phyloP scores from a whole-genome alignment of 495 filamentous ascomycete species.

The Aspergillus carlsbadensis region DNA sequence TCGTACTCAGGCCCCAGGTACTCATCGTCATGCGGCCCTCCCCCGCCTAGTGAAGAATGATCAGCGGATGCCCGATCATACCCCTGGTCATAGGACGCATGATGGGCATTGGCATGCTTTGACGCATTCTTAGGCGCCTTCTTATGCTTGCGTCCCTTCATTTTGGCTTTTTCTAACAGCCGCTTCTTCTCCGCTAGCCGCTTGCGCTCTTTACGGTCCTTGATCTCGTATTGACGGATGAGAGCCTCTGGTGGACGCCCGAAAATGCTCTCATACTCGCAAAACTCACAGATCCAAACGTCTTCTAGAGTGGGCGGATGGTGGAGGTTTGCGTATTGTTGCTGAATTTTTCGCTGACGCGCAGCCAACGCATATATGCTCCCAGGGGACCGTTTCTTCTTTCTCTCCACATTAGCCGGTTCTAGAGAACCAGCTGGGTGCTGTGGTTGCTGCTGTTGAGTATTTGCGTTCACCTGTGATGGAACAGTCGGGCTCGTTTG shows the following conservation, averaged over 20 bases:
- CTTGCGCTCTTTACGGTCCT: conserved; percentile 82
- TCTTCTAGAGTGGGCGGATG: conserved; percentile 73
- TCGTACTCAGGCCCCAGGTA: conserved; percentile 56
- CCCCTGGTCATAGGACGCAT: conserved; percentile 41
- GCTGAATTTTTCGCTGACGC: conserved; percentile 64
- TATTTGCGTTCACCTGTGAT: conserved; percentile 26
- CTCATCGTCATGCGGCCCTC: conserved; percentile 50
- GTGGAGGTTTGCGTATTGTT: conserved; percentile 72
- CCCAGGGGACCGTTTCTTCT: conserved; percentile 55
- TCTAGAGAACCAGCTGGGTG: conserved; percentile 38
- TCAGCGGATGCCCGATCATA: conserved; percentile 48
- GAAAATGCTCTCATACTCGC: conserved; percentile 86
- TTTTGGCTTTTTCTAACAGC: conserved; percentile 90
- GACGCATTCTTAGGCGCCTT: conserved; percentile 65
- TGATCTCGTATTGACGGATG: conserved; percentile 90
- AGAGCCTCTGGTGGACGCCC: conserved; percentile 78
- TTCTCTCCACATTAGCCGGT: conserved; percentile 40
- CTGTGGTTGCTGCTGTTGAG: conserved; percentile 29
- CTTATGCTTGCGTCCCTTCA: conserved; percentile 84
- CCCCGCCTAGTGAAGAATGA: conserved; percentile 37
- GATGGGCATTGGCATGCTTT: conserved; percentile 49
- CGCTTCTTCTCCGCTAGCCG: conserved; percentile 78
- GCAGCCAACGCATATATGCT: conserved; percentile 64
- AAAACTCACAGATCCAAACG: conserved; percentile 93
- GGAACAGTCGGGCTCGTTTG: conserved; percentile 59